Percentiles rank a stretch among this genome's conserved stretches.
Conservation (phyloP, 2,329 filamentous ascomycete species). For the Trichoderma sp. region DNA sequence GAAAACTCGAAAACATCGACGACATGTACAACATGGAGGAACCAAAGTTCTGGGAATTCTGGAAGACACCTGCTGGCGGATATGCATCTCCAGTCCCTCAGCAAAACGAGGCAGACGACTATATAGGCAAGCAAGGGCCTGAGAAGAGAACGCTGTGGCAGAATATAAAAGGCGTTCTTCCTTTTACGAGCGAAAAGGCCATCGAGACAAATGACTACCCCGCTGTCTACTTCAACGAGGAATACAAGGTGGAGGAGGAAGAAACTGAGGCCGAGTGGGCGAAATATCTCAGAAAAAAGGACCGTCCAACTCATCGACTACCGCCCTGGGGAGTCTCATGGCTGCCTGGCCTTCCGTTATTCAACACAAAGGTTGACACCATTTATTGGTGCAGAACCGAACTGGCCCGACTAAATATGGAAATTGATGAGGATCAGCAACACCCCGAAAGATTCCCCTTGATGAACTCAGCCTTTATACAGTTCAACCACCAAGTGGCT, state of each 20-base stretch:
- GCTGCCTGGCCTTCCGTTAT: conserved; percentile 74
- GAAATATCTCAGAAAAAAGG: conserved; percentile 76
- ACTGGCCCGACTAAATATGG: conserved; percentile 81
- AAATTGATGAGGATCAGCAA: conserved; percentile 88
- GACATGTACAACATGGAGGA: conserved; percentile 51
- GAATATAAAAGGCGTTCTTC: conserved; percentile 50
- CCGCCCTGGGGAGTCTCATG: conserved; percentile 63
- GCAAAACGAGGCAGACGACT: conserved; percentile 47
- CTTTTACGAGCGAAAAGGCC: conserved; percentile 49
- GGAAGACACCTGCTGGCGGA: conserved; percentile 62
- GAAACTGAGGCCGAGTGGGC: conserved; percentile 73
- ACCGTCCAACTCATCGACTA: conserved; percentile 82
- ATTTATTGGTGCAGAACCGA: conserved; percentile 90
- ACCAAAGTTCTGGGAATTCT: conserved; percentile 62
- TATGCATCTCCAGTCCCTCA: conserved; percentile 64
- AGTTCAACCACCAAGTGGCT: conserved; percentile 97
- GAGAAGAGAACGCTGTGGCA: conserved; percentile 52
- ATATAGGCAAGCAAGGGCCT: conserved; percentile 35
- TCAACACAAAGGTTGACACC: conserved; percentile 90
- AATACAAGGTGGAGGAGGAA: conserved; percentile 58
- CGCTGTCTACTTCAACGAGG: conserved; percentile 57
- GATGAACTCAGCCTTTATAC: conserved; percentile 97
- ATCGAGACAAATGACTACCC: conserved; percentile 58
- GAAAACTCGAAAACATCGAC: conserved; percentile 50
- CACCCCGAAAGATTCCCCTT: conserved; percentile 82